Evolutionary conservation across 192 early-diverging fungal genomes (phyloP).

Genomic region (Podila minutissima): DNA sequence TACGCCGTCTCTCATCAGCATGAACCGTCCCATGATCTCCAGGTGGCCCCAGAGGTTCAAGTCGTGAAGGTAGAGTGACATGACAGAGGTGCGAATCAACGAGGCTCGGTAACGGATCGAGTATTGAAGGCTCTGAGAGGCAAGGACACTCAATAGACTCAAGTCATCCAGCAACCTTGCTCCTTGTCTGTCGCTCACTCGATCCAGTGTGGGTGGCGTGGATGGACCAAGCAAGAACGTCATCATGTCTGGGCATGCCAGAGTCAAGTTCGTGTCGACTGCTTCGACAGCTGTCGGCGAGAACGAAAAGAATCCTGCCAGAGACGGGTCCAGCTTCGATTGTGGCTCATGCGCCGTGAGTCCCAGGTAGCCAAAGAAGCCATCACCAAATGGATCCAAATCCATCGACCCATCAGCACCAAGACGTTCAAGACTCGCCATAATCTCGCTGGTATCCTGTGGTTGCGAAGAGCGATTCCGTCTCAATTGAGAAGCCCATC

Average conservation of each 20-base stretch:
- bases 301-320: slow-evolving; percentile 22
- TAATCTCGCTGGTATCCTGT: not conserved
- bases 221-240: slow-evolving; percentile 8
- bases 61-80: slow-evolving; percentile 59
- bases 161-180: slow-evolving; percentile 11
- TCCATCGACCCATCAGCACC: not conserved
- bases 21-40: slow-evolving; percentile 47
- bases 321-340: slow-evolving; percentile 7
- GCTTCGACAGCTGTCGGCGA: slow-evolving; percentile 5
- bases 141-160: slow-evolving; percentile 43
- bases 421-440: not conserved
- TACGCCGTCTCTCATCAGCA: slow-evolving; percentile 52
- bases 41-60: slow-evolving; percentile 55
- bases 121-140: slow-evolving; percentile 24
- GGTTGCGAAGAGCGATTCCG: not conserved
- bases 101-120: slow-evolving; percentile 37
- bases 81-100: slow-evolving; percentile 54
- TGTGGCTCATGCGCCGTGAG: not conserved
- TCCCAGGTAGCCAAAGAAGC: not conserved
- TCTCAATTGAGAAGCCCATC: slow-evolving; percentile 9
- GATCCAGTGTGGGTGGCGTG: not conserved
- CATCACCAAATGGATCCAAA: not conserved
- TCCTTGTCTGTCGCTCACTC: not conserved
- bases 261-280: slow-evolving; percentile 7
- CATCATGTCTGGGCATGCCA: slow-evolving; percentile 29